A percentile compares a stretch with the other conserved stretches of the same genome.
Conservation (phyloP, 2,329 filamentous ascomycete species). For the Hymenoscyphus albidus region DNA sequence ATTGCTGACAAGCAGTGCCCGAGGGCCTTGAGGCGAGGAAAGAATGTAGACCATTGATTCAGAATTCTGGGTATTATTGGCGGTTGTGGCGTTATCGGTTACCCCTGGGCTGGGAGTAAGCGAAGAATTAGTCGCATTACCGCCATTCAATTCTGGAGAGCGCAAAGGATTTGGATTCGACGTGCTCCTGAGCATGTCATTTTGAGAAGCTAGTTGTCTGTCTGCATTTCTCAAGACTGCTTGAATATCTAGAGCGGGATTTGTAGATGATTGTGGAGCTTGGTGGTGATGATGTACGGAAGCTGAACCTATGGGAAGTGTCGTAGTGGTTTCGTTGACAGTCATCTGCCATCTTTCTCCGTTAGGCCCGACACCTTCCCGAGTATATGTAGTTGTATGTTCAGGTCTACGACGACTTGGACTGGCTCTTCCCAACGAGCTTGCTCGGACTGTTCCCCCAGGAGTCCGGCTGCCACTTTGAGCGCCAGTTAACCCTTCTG, state of each 20-base stretch:
- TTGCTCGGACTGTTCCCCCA: conserved; percentile 25
- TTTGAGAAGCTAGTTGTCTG: conserved; percentile 22
- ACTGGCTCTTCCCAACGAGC: conserved; percentile 28
- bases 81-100: conserved; percentile 20
- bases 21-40: conserved; percentile 56
- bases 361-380: conserved; percentile 48
- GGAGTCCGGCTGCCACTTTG: conserved; percentile 18
- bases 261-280: conserved; percentile 8
- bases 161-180: conserved; percentile 20
- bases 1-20: conserved; percentile 53
- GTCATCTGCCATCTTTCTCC: conserved; percentile 51
- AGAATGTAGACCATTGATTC: conserved; percentile 56
- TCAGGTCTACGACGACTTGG: conserved; percentile 34
- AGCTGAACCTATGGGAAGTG: conserved; percentile 19
- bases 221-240: conserved; percentile 28
- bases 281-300: conserved; percentile 15
- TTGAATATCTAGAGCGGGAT: conserved; percentile 28
- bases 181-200: conserved; percentile 23
- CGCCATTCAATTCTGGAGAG: neutral
- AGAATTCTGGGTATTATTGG: conserved; percentile 17
- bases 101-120: conserved; percentile 20
- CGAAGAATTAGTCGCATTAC: conserved; percentile 6
- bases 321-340: conserved; percentile 43
- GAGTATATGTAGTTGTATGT: conserved; percentile 42
- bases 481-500: conserved; percentile 25